Conservation (phyloP, 768 basidiomycete species). For the Naganishia antarctica region DNA sequence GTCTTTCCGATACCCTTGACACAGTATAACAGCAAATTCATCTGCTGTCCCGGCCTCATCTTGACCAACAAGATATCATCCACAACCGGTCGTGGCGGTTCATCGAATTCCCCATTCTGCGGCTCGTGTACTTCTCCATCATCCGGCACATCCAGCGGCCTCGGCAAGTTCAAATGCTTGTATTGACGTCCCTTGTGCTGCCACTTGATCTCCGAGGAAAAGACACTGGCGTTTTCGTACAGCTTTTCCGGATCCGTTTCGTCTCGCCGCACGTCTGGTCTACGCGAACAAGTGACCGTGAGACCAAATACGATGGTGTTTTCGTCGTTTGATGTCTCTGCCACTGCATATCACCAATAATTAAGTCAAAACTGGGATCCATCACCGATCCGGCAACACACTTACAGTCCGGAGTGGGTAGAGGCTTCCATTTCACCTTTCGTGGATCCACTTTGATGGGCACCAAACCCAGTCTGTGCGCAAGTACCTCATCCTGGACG, state of each 20-base stretch:
- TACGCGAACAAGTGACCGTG: slow-evolving; percentile 62
- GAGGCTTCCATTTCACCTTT: slow-evolving; percentile 55
- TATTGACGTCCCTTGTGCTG: slow-evolving; percentile 74
- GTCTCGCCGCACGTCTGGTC: slow-evolving; percentile 54
- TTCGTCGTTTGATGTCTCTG: slow-evolving; percentile 71
- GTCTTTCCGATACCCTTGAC: slow-evolving; percentile 88
- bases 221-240: slow-evolving; percentile 60
- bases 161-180: slow-evolving; percentile 53
- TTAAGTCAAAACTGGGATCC: too few species aligned
- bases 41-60: slow-evolving; percentile 79
- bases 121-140: slow-evolving; percentile 15
- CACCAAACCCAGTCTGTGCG: slow-evolving; percentile 85
- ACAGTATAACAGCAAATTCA: slow-evolving; percentile 82
- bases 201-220: slow-evolving; percentile 58
- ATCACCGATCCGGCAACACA: background rate
- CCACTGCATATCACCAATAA: slow-evolving; percentile 36
- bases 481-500: slow-evolving; percentile 85
- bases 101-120: slow-evolving; percentile 36
- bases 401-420: slow-evolving; percentile 26
- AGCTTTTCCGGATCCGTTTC: slow-evolving; percentile 61
- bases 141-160: slow-evolving; percentile 31
- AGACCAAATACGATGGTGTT: slow-evolving; percentile 88
- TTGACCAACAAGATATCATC: slow-evolving; percentile 83
- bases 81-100: slow-evolving; percentile 65
- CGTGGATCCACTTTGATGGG: slow-evolving; percentile 82